Conservation (phyloP, 164 flowering plant genomes). For the Berberis thunbergii region DNA sequence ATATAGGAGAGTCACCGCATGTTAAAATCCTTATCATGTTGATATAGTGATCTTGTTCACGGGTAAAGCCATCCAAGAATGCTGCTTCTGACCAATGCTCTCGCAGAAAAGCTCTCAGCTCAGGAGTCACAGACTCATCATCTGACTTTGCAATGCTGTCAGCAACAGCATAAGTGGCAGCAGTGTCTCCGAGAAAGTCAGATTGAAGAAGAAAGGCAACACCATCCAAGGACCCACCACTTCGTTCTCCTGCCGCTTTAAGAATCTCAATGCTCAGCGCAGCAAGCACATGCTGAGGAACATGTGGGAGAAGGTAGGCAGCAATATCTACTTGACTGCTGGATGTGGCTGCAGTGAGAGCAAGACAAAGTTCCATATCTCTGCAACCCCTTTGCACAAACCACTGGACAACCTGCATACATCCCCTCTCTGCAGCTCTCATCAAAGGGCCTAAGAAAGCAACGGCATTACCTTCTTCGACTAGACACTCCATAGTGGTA, state of each 20-base stretch:
- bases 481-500: constrained; percentile 89
- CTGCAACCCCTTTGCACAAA: constrained; percentile 78
- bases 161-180: constrained; percentile 83
- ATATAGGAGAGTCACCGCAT: constrained; percentile 58
- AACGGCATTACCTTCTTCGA: constrained; percentile 84
- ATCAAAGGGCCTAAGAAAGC: constrained; percentile 89
- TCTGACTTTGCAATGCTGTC: constrained; percentile 74
- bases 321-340: constrained; percentile 76
- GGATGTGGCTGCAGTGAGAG: constrained; percentile 91
- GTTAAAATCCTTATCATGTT: constrained; percentile 50
- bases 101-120: constrained; percentile 51
- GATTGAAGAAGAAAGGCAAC: constrained; percentile 76
- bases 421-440: constrained; percentile 96
- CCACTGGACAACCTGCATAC: constrained; percentile 88
- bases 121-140: constrained; percentile 73
- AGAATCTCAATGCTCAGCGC: constrained; percentile 92
- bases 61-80: constrained; percentile 43
- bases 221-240: constrained; percentile 84
- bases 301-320: constrained; percentile 80
- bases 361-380: constrained; percentile 96
- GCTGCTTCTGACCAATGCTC: constrained; percentile 91
- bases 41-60: constrained; percentile 54
- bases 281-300: constrained; percentile 78
- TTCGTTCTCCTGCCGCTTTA: constrained; percentile 93
- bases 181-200: constrained; percentile 70